Evolutionary conservation across 2,329 filamentous ascomycete genomes (phyloP).

Genomic region (Cladosporium oxysporum): DNA sequence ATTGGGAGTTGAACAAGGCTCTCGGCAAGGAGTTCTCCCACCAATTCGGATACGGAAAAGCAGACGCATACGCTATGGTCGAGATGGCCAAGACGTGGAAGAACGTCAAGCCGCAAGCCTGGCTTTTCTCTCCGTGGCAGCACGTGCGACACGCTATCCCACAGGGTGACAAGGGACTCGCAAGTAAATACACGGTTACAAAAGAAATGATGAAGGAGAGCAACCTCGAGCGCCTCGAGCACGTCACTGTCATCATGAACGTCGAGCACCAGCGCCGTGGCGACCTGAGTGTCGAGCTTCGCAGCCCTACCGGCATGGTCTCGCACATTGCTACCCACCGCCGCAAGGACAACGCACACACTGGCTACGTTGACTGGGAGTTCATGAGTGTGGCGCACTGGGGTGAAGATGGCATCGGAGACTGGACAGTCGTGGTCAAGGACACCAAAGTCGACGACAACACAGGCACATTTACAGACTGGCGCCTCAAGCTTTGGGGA

Average conservation of each 20-base stretch:
- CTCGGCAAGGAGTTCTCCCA: conserved; percentile 89
- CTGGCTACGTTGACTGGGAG: conserved; percentile 91
- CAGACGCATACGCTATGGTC: conserved; percentile 84
- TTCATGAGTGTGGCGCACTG: conserved; percentile 99
- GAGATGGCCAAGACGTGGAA: conserved; percentile 83
- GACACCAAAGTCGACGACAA: conserved; percentile 77
- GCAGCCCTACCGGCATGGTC: conserved; percentile 77
- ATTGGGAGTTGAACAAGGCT: conserved; percentile 75
- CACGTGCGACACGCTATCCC: conserved; percentile 85
- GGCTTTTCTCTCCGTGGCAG: conserved; percentile 92
- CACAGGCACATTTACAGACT: conserved; percentile 80
- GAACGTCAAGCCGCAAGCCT: conserved; percentile 90
- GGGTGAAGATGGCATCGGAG: conserved; percentile 85
- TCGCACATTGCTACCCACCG: conserved; percentile 82
- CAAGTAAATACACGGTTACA: conserved; percentile 80
- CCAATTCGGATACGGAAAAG: conserved; percentile 92
- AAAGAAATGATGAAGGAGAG: conserved; percentile 75
- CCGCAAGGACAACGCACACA: conserved; percentile 62
- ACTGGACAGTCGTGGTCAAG: conserved; percentile 87
- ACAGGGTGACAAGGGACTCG: conserved; percentile 77
- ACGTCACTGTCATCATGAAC: conserved; percentile 98
- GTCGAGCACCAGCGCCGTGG: conserved; percentile 83
- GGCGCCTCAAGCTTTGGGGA: conserved; percentile 93
- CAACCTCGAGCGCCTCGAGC: conserved; percentile 85
- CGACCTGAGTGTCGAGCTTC: conserved; percentile 87